Evolutionary conservation across 148 eudicot species (phyloP).

Genomic region (Vaccinium vitisidaea): DNA sequence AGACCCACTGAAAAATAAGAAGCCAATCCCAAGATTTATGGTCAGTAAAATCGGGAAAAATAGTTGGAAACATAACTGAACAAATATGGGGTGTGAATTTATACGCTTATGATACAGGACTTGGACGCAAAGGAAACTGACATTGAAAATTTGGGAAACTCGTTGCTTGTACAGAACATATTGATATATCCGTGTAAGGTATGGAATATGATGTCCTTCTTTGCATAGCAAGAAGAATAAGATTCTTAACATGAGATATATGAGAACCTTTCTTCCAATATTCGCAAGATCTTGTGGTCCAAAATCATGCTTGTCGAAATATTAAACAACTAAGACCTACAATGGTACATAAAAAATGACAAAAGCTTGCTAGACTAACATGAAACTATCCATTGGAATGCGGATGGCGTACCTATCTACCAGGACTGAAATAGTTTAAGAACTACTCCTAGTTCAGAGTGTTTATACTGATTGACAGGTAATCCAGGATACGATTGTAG

Average conservation of each 20-base stretch:
- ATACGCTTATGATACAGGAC: neutral
- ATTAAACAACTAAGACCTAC: neutral
- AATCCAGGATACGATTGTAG: neutral
- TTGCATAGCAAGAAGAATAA: neutral
- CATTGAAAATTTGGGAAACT: neutral
- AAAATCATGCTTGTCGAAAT: neutral
- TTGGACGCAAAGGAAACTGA: neutral
- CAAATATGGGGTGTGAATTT: neutral
- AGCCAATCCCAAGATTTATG: too few relatives aligned
- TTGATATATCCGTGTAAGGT: neutral
- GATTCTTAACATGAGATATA: neutral
- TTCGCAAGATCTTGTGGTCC: neutral
- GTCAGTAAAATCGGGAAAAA: neutral
- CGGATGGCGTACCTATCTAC: neutral
- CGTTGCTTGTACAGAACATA: neutral
- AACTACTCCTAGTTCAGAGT: neutral
- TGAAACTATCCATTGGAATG: neutral
- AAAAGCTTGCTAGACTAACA: neutral
- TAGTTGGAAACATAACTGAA: neutral
- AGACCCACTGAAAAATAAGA: slow-evolving; percentile 61
- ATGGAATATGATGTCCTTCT: neutral
- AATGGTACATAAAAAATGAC: neutral
- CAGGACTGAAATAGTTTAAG: neutral
- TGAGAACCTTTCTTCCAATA: neutral
- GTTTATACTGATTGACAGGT: neutral